These are phyloP conservation scores for Phytophthora cryptogea DNA, from an alignment of 352 stramenopile species.

Conservation along the genomic window DNA sequence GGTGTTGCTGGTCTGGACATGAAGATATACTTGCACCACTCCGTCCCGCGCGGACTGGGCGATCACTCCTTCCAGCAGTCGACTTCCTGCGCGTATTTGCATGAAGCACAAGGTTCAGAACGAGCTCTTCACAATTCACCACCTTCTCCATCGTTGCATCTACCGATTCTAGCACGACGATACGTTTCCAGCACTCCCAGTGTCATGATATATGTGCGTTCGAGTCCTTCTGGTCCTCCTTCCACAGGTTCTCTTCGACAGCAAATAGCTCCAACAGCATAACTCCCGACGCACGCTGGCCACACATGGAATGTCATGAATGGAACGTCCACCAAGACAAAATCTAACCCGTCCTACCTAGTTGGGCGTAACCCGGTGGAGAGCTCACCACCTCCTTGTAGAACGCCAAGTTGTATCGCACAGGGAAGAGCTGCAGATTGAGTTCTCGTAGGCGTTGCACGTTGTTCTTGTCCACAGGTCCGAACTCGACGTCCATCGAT, in stretches of 20 bases:
- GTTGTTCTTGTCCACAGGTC: slow-evolving; percentile 63
- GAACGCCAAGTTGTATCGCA: slow-evolving; percentile 93
- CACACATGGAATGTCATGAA: neutral
- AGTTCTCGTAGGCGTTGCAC: slow-evolving; percentile 84
- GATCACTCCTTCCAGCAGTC: slow-evolving; percentile 49
- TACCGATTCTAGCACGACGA: slow-evolving; percentile 72
- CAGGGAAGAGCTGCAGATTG: slow-evolving; percentile 91
- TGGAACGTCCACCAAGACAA: neutral
- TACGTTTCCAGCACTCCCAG: slow-evolving; percentile 91
- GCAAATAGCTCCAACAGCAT: slow-evolving; percentile 90
- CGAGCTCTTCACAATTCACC: neutral
- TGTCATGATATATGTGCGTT: slow-evolving; percentile 95
- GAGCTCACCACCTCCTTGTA: slow-evolving; percentile 90
- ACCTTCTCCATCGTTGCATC: slow-evolving; percentile 16
- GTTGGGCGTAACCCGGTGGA: slow-evolving; percentile 51
- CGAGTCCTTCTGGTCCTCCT: slow-evolving; percentile 7
- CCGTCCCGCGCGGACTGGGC: slow-evolving; percentile 37
- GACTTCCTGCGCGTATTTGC: slow-evolving; percentile 38
- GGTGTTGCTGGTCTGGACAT: slow-evolving; percentile 94
- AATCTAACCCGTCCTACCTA: slow-evolving; percentile 47
- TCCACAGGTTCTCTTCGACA: slow-evolving; percentile 74
- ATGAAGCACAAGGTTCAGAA: neutral
- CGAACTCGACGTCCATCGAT: slow-evolving; percentile 41
- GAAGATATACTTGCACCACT: slow-evolving; percentile 78
- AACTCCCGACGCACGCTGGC: slow-evolving; percentile 75